phyloP scores from a whole-genome alignment of 176 grass and related monocot species.

The Dendrocalamus sinicus region DNA sequence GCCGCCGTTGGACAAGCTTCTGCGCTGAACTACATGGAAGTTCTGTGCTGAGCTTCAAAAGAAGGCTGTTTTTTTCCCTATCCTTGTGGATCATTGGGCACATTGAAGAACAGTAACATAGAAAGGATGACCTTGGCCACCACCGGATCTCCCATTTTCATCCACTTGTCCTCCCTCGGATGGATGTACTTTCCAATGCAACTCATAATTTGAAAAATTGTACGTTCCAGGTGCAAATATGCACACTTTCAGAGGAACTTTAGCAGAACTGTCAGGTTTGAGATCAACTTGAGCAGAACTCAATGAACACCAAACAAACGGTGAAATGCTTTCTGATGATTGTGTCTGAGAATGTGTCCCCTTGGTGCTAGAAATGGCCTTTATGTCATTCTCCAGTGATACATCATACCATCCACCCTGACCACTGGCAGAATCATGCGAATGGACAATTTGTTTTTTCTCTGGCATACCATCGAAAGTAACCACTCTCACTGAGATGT shows the following conservation, averaged over 20 bases:
- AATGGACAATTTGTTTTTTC: slow-evolving; percentile 47
- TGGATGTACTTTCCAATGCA: slow-evolving; percentile 68
- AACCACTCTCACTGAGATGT: slow-evolving; percentile 55
- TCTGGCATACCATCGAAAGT: slow-evolving; percentile 61
- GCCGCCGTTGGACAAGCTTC: neutral
- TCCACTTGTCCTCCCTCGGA: slow-evolving; percentile 33
- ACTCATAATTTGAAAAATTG: slow-evolving; percentile 89
- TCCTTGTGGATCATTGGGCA: slow-evolving; percentile 26
- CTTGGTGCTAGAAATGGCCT: slow-evolving; percentile 55
- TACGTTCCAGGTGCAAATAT: slow-evolving; percentile 89
- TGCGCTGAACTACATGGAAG: neutral
- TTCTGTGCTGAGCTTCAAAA: slow-evolving; percentile 1
- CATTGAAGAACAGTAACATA: slow-evolving; percentile 75
- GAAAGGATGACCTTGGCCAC: slow-evolving; percentile 71
- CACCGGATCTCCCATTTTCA: slow-evolving; percentile 47
- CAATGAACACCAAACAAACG: slow-evolving; percentile 83
- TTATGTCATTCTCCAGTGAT: slow-evolving; percentile 80
- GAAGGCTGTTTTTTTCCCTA: neutral
- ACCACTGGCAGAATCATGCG: slow-evolving; percentile 52
- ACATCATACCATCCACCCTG: slow-evolving; percentile 83
- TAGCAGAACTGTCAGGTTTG: slow-evolving; percentile 56
- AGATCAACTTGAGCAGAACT: slow-evolving; percentile 71
- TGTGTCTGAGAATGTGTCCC: slow-evolving; percentile 52
- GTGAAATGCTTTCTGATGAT: slow-evolving; percentile 59
- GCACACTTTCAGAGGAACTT: slow-evolving; percentile 79